Percentiles rank a stretch among this genome's conserved stretches.
These are phyloP conservation scores for Aureobasidium sp. DNA, from an alignment of 2,329 filamentous ascomycete genomes.

Conservation along the genomic window DNA sequence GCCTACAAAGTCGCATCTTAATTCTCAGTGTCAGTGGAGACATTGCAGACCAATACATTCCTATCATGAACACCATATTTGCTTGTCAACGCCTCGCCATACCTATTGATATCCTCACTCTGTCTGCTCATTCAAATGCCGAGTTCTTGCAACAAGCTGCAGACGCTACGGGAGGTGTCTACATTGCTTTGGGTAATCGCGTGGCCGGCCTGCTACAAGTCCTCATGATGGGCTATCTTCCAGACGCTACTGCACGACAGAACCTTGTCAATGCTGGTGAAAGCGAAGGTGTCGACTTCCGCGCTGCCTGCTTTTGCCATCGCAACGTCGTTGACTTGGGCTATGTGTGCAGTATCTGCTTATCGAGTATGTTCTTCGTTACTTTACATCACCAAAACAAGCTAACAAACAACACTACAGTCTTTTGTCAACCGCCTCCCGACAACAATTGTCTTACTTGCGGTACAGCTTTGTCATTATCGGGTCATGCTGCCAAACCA, in stretches of 20 bases:
- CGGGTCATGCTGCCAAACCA: conserved; percentile 67
- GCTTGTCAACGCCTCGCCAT: conserved; percentile 83
- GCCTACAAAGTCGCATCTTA: conserved; percentile 74
- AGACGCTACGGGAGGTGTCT: conserved; percentile 64
- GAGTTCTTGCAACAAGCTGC: conserved; percentile 91
- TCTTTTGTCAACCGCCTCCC: conserved; percentile 66
- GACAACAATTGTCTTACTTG: conserved; percentile 74
- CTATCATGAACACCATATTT: conserved; percentile 98
- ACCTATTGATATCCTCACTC: conserved; percentile 83
- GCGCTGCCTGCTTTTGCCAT: conserved; percentile 98
- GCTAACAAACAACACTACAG: conserved; percentile 22
- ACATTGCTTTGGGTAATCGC: conserved; percentile 47
- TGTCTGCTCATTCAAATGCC: conserved; percentile 64
- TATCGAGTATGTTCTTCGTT: conserved; percentile 57
- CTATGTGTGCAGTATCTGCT: conserved; percentile 91
- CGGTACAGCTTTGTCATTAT: conserved; percentile 69
- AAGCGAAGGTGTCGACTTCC: conserved; percentile 84
- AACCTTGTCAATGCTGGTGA: conserved; percentile 67
- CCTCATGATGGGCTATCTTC: conserved; percentile 88
- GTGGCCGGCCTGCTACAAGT: conserved; percentile 70
- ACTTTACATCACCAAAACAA: too few relatives aligned
- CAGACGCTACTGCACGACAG: conserved; percentile 57
- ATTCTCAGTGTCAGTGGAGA: conserved; percentile 86
- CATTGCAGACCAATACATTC: conserved; percentile 84
- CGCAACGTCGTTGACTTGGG: conserved; percentile 82